Base-by-base conservation (phyloP, 306 rosid genomes). In the Luffa acutangula region DNA sequence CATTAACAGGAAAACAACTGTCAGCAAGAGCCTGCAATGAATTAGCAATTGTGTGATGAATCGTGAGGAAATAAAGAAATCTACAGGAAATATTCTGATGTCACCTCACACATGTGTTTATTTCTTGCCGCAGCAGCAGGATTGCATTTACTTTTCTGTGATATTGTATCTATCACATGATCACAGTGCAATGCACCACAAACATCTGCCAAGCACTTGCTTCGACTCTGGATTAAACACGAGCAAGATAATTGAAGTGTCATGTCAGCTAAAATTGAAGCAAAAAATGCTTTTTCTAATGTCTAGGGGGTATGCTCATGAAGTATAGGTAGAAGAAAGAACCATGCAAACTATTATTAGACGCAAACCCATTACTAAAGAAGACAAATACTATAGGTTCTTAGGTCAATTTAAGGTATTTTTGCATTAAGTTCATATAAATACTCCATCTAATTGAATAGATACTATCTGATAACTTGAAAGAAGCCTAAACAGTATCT, bases 101-200 rank as follows among this genome's bases (percentile, higher is more conserved):
- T 92, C 87, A 94, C 98, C 96, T 94, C 97, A 86, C 97, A 94
- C 82, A 92, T 80, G 84, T 89, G 91, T 76, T 88, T 94, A 42
- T 91, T 94, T 86, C 90, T 92, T 33, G 90, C 92, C 60, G 92
- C 84, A 75, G 98, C 92, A 33, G 89, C 92, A 11, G 93, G 95
- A 85, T 90, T 90, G 86, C 97, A 94, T 85, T 91, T 94, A 81
- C 85, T 86, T 87, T 90, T 89, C 77, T 83, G 78, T 63, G 86
- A 85, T 82, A 85, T 86, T 54, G 90, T 75, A 67, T 88, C 72
- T 84, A 85, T 85, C 78, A 83, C 82, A 42, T 64, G 84, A 81
- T 92, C 95, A 83, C 98, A 94, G 84, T 94, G 98, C 87, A 94
- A 81, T 73, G 98, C 93, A 78, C 98, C 97, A 13, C 98, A 94